phyloP scores from a whole-genome alignment of 805 yeast genomes.

The Candida sonorensis region DNA sequence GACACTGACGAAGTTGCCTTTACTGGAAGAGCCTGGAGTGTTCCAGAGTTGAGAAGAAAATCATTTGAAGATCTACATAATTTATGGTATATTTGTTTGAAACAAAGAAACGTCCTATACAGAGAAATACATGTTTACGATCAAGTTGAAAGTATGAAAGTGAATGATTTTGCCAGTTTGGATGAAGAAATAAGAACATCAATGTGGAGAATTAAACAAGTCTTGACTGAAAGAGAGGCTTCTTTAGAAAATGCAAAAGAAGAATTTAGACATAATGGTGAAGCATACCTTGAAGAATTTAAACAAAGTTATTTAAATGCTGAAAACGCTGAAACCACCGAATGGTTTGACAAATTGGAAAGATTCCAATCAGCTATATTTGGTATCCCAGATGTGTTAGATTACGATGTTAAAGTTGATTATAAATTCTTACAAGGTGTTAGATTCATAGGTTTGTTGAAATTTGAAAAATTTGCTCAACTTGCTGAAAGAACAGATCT shows the following conservation, averaged over 20 bases:
- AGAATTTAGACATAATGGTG: slow-evolving; percentile 36
- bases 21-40: slow-evolving; percentile 74
- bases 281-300: slow-evolving; percentile 50
- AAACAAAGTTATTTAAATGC: slow-evolving; percentile 48
- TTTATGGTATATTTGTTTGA: slow-evolving; percentile 82
- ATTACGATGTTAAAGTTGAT: slow-evolving; percentile 54
- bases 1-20: slow-evolving; percentile 43
- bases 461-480: slow-evolving; percentile 43
- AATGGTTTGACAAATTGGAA: slow-evolving; percentile 60
- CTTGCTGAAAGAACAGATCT: slow-evolving; percentile 34
- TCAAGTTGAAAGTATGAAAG: slow-evolving; percentile 26
- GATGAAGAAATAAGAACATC: slow-evolving; percentile 46
- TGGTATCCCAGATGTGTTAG: slow-evolving; percentile 70
- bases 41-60: slow-evolving; percentile 85
- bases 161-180: slow-evolving; percentile 14
- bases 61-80: slow-evolving; percentile 87
- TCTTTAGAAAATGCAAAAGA: slow-evolving; percentile 55
- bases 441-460: slow-evolving; percentile 60
- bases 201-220: slow-evolving; percentile 80
- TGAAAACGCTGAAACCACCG: slow-evolving; percentile 46
- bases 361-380: slow-evolving; percentile 78
- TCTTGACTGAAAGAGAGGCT: slow-evolving; percentile 76
- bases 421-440: slow-evolving; percentile 60
- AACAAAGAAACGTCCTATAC: slow-evolving; percentile 71
- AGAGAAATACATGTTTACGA: slow-evolving; percentile 64